Evolutionary conservation across 805 yeast genomes (phyloP), one percentile per base, ranked within the genome.

Genomic region (Lachancea kluyveri): DNA sequence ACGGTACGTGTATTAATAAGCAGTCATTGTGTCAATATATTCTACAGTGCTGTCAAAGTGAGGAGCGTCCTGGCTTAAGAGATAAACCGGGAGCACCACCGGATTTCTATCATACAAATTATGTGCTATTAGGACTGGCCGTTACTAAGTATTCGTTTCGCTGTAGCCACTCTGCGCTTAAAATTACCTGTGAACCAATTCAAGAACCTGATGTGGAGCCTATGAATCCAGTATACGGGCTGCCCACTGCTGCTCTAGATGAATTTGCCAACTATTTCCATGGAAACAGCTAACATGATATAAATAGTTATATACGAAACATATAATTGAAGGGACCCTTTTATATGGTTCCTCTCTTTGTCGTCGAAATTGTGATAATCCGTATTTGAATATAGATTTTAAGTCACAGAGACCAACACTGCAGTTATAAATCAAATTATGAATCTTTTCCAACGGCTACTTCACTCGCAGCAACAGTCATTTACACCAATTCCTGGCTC

Each of bases 51-150:
- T 77, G 94, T 40, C 98, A 92, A 21, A 45, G 65, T 9, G 49
- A 47, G 1, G 49, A 58, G 9, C 48, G 48, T 2, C 94, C 94
- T 1, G 98, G 98, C 0, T 62, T 92, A 13, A 59, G 79, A 28
- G 99, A 92, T 54, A 92, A 92, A 54, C 97, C 97, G 0, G 85
- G 85, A 1, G 74, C 70, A 39, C 45, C 57, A 5, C 77, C 92
- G 0, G 99, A 92, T 54, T 80, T 79, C 37, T 92, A 92, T 56
- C 99, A 92, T 50, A 79, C 96, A 1, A 86, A 88, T 51, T 92
- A 92, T 52, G 76, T 78, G 0, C 60, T 88, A 2, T 60, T 80
- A 33, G 99, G 98, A 0, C 60, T 90, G 17, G 72, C 50, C 3
- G 34, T 48, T 8, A 35, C 55, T 3, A 54, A 53, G 23, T 39